Conservation (phyloP, 176 grass and related monocot genomes). For the Alloteropsis semialata region DNA sequence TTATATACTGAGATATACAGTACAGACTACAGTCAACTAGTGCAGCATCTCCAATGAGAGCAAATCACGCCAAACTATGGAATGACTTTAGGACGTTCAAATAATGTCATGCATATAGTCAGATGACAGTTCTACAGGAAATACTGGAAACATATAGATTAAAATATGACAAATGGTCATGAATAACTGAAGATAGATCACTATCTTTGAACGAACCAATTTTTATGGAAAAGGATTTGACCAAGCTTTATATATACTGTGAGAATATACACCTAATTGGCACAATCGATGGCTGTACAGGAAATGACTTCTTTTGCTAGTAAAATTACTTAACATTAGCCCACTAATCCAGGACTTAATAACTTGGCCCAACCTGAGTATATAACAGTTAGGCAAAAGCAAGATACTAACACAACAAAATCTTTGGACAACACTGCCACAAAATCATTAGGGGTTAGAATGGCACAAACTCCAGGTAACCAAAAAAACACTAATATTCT, state of each 20-base stretch:
- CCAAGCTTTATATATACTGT: too few species aligned
- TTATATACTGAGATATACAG: neutral
- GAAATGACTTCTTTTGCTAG: too few species aligned
- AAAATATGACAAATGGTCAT: neutral
- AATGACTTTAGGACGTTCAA: neutral
- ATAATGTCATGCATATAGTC: neutral
- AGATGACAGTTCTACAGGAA: neutral
- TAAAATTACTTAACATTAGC: too few species aligned
- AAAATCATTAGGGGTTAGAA: too few species aligned
- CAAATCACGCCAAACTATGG: neutral
- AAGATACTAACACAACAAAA: neutral
- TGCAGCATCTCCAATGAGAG: neutral
- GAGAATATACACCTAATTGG: neutral
- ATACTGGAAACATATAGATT: neutral
- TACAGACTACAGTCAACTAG: neutral
- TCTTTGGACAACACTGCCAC: neutral
- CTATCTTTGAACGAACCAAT: too few species aligned
- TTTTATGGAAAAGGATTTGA: neutral
- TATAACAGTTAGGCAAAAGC: neutral
- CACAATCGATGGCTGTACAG: neutral
- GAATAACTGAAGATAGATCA: neutral
- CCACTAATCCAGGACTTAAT: too few species aligned
- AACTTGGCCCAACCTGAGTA: neutral
- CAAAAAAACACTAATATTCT: neutral
- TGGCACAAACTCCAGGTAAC: neutral